These are phyloP conservation scores for Talaromyces adpressus DNA, from an alignment of 495 filamentous ascomycete species.

Conservation along the genomic window DNA sequence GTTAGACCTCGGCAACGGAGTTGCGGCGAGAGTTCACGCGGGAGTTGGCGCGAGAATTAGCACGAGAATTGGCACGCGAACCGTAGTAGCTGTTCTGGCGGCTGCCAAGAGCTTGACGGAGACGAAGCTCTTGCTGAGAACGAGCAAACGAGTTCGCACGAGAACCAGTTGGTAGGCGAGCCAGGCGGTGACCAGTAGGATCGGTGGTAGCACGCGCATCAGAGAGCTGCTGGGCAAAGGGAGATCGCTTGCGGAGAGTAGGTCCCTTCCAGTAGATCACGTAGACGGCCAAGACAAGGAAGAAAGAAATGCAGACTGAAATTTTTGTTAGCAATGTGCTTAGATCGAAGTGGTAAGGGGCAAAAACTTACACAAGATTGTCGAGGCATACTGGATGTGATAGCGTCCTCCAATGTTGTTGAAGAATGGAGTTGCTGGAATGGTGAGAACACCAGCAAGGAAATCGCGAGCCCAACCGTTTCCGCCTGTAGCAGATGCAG, in stretches of 20 bases:
- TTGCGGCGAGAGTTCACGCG: slow-evolving; percentile 31
- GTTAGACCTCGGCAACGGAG: slow-evolving; percentile 7
- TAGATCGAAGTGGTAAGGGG: background rate
- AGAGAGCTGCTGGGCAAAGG: slow-evolving; percentile 66
- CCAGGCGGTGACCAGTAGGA: slow-evolving; percentile 28
- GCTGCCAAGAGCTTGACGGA: slow-evolving; percentile 38
- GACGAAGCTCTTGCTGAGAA: slow-evolving; percentile 42
- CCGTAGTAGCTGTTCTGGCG: slow-evolving; percentile 26
- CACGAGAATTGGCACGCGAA: slow-evolving; percentile 29
- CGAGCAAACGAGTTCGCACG: slow-evolving; percentile 39
- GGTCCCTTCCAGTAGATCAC: slow-evolving; percentile 74
- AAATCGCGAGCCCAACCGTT: slow-evolving; percentile 76
- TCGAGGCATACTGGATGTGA: slow-evolving; percentile 62
- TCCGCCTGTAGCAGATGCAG: slow-evolving; percentile 64
- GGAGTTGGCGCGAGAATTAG: slow-evolving; percentile 32
- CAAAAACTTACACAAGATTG: slow-evolving; percentile 51
- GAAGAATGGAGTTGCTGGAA: slow-evolving; percentile 67
- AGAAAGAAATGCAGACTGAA: slow-evolving; percentile 52
- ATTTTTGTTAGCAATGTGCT: background rate
- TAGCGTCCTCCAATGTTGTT: slow-evolving; percentile 52
- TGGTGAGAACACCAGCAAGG: slow-evolving; percentile 70
- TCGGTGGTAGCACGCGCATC: slow-evolving; percentile 41
- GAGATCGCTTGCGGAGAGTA: slow-evolving; percentile 56
- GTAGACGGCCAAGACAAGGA: slow-evolving; percentile 69
- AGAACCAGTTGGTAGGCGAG: slow-evolving; percentile 30